Conservation (phyloP, 805 yeast genomes). For the Barnettozyma pratensis region DNA sequence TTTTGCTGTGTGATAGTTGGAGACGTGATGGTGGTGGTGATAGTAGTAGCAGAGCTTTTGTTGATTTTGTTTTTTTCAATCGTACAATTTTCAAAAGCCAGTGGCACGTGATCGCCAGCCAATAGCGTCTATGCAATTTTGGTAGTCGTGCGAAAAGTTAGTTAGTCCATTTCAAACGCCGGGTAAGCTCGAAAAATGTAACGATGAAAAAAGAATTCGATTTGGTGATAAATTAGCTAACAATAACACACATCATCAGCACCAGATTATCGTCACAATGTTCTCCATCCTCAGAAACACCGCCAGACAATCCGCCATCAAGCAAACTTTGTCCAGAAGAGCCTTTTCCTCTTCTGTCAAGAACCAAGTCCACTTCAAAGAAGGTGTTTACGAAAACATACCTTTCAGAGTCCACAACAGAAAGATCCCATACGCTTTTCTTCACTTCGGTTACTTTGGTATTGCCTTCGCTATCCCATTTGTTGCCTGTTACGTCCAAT, state of each 20-base stretch:
- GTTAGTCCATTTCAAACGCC: background rate
- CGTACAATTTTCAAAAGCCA: conserved; percentile 1
- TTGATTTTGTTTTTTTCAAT: conserved; percentile 2
- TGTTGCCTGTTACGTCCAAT: conserved; percentile 71
- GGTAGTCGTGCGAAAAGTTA: background rate
- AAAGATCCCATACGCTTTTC: conserved; percentile 79
- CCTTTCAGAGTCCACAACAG: conserved; percentile 95
- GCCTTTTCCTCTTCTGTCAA: conserved; percentile 51
- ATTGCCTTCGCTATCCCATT: conserved; percentile 74
- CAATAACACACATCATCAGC: background rate
- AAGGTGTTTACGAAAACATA: conserved; percentile 85
- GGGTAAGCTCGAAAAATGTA: conserved; percentile 3
- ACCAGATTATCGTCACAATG: background rate
- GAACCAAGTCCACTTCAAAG: conserved; percentile 49
- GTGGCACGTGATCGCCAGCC: conserved; percentile 13
- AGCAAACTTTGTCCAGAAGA: conserved; percentile 32
- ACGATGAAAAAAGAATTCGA: too few species aligned
- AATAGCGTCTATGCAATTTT: conserved; percentile 13
- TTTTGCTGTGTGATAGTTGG: conserved; percentile 4
- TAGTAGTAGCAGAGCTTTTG: conserved; percentile 2
- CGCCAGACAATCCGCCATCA: conserved; percentile 27
- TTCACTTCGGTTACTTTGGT: conserved; percentile 76
- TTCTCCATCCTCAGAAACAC: conserved; percentile 22
- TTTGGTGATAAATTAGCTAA: background rate
- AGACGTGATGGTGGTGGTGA: too few species aligned